These are phyloP conservation scores for Avicennia marina DNA, from an alignment of 257 asterid genomes.

Conservation along the genomic window DNA sequence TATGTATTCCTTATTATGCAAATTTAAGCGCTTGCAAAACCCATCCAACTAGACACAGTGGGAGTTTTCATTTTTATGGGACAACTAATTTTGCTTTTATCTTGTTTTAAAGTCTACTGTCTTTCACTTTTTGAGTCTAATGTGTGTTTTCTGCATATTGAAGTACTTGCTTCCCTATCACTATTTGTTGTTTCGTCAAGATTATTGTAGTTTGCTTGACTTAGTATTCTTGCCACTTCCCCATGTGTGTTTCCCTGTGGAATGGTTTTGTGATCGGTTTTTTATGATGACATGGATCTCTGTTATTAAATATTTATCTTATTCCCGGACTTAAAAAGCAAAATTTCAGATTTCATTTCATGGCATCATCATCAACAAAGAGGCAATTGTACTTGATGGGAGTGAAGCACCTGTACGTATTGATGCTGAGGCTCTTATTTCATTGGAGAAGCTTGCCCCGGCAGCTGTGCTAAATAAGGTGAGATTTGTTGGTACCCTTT, in stretches of 20 bases:
- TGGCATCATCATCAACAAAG: constrained; percentile 74
- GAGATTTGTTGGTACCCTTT: constrained; percentile 18
- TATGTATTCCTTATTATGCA: too few species aligned
- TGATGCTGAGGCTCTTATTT: constrained; percentile 81
- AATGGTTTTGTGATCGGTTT: constrained; percentile 9
- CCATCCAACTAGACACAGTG: too few species aligned
- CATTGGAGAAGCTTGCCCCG: constrained; percentile 83
- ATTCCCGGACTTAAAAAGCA: constrained; percentile 24
- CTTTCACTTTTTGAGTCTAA: not conserved
- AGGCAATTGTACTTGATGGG: constrained; percentile 78
- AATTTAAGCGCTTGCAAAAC: too few species aligned
- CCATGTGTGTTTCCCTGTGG: constrained; percentile 6
- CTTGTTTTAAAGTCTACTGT: too few species aligned
- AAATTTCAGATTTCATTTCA: constrained; percentile 67
- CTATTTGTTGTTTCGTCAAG: constrained; percentile 4
- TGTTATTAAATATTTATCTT: constrained; percentile 16
- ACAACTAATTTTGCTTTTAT: too few species aligned
- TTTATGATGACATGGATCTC: constrained; percentile 5
- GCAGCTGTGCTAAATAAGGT: constrained; percentile 84
- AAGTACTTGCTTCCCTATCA: not conserved
- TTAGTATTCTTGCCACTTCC: constrained; percentile 7
- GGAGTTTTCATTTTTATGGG: too few species aligned
- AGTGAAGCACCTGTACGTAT: constrained; percentile 90
- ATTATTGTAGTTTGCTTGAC: not conserved
- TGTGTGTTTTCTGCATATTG: constrained; percentile 3